Percentiles rank a stretch among this genome's conserved stretches.
Evolutionary conservation across 2,329 filamentous ascomycete species (phyloP).

Genomic region (Fusarium paranaense): DNA sequence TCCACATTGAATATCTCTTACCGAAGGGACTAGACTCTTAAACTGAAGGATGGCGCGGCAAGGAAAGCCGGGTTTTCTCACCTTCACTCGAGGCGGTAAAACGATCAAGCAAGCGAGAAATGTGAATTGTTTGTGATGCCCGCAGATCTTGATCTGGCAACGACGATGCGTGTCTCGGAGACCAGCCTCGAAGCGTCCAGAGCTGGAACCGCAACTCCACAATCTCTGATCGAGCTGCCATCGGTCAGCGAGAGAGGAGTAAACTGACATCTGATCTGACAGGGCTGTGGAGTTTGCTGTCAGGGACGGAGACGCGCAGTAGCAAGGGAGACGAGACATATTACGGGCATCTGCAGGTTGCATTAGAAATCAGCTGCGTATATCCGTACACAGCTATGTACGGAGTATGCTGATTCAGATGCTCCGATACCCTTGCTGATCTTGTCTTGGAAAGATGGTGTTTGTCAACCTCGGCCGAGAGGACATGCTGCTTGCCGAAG

Average conservation of each 20-base stretch:
- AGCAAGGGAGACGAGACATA: background rate
- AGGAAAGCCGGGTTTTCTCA: background rate
- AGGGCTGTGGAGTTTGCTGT: background rate
- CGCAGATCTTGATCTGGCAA: slow-evolving; percentile 24
- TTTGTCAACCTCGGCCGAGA: background rate
- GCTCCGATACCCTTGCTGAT: background rate
- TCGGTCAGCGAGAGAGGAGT: background rate
- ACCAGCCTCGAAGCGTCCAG: slow-evolving; percentile 9
- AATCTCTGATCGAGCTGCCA: background rate
- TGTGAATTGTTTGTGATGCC: slow-evolving; percentile 29
- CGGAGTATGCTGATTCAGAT: background rate
- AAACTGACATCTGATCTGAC: background rate
- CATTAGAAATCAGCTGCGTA: background rate
- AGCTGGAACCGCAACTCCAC: background rate
- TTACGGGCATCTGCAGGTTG: background rate
- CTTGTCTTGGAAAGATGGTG: background rate
- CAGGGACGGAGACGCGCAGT: background rate
- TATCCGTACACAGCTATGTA: background rate
- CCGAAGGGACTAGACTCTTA: background rate
- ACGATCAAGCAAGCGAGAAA: slow-evolving; percentile 9
- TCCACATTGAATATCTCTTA: background rate
- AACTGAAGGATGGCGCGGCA: slow-evolving; percentile 1
- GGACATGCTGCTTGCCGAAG: background rate
- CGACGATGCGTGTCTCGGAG: slow-evolving; percentile 12
- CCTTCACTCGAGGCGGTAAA: background rate